Percentiles rank a stretch among this genome's conserved stretches.
These are phyloP conservation scores for Colletotrichum sp. DNA, from an alignment of 2,329 filamentous ascomycete genomes.

Conservation along the genomic window DNA sequence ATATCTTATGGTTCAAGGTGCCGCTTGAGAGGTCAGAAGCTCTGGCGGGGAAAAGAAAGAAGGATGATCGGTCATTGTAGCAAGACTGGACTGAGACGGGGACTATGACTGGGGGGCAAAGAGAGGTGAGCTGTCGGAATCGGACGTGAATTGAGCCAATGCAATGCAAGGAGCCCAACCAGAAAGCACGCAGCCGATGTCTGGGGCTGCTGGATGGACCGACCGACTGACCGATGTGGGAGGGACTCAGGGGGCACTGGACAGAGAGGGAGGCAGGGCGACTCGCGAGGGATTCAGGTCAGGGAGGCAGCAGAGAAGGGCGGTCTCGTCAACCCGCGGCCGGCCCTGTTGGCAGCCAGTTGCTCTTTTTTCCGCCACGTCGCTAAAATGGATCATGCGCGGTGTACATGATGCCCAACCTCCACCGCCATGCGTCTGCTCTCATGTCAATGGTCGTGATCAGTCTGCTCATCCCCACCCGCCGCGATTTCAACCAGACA, in stretches of 20 bases:
- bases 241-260: background rate
- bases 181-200: background rate
- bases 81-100: background rate
- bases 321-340: constrained; percentile 16
- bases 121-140: constrained; percentile 11
- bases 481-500: constrained; percentile 15
- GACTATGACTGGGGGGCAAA: constrained; percentile 3
- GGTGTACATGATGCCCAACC: constrained; percentile 21
- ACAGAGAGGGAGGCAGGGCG: background rate
- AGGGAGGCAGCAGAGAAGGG: constrained; percentile 1
- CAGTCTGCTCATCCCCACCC: constrained; percentile 5
- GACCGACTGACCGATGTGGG: background rate
- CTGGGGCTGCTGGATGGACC: background rate
- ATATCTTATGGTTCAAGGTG: background rate
- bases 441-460: constrained; percentile 14
- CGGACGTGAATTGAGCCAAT: constrained; percentile 1
- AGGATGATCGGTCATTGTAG: constrained; percentile 10
- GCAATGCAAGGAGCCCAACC: background rate
- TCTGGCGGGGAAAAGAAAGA: constrained; percentile 7
- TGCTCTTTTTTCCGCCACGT: constrained; percentile 16
- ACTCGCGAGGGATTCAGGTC: background rate
- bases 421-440: constrained; percentile 22
- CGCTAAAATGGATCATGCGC: constrained; percentile 18
- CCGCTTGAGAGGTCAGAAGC: constrained; percentile 6
- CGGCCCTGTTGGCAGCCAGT: background rate